Conservation (phyloP, 768 basidiomycete species). For the Suillus variegatus region DNA sequence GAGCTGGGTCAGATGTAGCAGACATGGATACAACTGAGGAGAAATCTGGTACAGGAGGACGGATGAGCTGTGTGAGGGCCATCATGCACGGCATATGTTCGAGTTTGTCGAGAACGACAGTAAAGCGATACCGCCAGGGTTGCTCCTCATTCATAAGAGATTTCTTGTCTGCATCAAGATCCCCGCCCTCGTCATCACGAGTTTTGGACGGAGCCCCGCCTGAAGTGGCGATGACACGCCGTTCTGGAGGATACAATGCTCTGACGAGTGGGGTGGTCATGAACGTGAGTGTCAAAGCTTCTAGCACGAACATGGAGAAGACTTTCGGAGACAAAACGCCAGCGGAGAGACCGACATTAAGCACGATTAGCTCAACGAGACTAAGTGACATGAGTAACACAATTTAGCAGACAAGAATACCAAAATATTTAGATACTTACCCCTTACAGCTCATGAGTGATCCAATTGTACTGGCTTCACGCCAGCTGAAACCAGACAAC, state of each 20-base stretch:
- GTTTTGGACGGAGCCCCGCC: constrained; percentile 13
- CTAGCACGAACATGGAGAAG: constrained; percentile 95
- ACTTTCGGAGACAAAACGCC: constrained; percentile 74
- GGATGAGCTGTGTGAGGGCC: constrained; percentile 84
- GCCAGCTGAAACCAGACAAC: constrained; percentile 68
- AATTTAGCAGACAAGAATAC: constrained; percentile 5
- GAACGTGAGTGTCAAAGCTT: constrained; percentile 80
- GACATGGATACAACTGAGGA: constrained; percentile 12
- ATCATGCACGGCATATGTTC: constrained; percentile 91
- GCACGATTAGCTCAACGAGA: constrained; percentile 90
- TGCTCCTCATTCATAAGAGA: constrained; percentile 16
- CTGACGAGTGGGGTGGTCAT: constrained; percentile 80
- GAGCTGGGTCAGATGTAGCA: constrained; percentile 3
- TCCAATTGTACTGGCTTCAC: constrained; percentile 85
- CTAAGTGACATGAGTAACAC: constrained; percentile 39
- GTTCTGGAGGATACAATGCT: constrained; percentile 64
- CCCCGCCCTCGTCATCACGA: constrained; percentile 36
- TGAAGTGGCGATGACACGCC: constrained; percentile 49
- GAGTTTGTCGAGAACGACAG: constrained; percentile 85
- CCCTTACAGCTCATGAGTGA: constrained; percentile 97
- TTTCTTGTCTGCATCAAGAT: constrained; percentile 9
- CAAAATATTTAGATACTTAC: constrained; percentile 35
- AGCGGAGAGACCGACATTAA: constrained; percentile 88
- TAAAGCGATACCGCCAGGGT: constrained; percentile 61
- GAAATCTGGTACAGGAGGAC: constrained; percentile 31